Percentiles rank a stretch among this genome's conserved stretches.
Evolutionary conservation across 2,329 filamentous ascomycete species (phyloP).

Genomic region (Cercospora canescens): DNA sequence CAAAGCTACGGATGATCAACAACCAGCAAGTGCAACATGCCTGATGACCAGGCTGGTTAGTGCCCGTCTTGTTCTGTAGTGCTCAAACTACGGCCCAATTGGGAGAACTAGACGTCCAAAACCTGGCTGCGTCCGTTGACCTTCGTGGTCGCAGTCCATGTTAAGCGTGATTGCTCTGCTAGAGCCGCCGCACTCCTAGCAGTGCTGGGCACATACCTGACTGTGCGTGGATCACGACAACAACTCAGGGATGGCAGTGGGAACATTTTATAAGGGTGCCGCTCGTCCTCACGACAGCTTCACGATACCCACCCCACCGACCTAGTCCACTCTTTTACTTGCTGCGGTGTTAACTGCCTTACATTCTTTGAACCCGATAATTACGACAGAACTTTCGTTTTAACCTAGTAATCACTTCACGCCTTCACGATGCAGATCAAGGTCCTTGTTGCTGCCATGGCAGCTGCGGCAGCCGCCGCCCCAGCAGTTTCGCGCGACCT

Average conservation of each 20-base stretch:
- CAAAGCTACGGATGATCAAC: background rate
- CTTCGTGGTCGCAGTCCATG: background rate
- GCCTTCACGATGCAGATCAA: background rate
- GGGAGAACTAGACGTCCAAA: background rate
- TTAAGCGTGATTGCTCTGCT: constrained; percentile 1
- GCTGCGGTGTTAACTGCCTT: background rate
- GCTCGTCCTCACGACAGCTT: background rate
- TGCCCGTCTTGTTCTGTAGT: background rate
- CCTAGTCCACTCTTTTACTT: background rate
- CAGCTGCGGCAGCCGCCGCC: background rate
- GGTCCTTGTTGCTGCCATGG: background rate
- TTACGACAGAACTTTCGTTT: background rate
- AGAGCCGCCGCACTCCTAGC: background rate
- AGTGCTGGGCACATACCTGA: background rate
- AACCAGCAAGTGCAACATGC: background rate
- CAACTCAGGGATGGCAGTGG: background rate
- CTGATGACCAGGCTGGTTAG: background rate
- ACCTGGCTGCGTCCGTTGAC: background rate
- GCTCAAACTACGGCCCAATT: background rate
- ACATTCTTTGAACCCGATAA: background rate
- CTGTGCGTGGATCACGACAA: background rate
- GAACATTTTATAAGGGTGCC: background rate
- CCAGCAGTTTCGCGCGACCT: background rate
- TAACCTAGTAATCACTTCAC: background rate
- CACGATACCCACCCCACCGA: background rate